Percentiles rank a stretch among this genome's conserved stretches.
These are phyloP conservation scores for Xylaria sp. DNA, from an alignment of 2,329 filamentous ascomycete genomes.

Conservation along the genomic window DNA sequence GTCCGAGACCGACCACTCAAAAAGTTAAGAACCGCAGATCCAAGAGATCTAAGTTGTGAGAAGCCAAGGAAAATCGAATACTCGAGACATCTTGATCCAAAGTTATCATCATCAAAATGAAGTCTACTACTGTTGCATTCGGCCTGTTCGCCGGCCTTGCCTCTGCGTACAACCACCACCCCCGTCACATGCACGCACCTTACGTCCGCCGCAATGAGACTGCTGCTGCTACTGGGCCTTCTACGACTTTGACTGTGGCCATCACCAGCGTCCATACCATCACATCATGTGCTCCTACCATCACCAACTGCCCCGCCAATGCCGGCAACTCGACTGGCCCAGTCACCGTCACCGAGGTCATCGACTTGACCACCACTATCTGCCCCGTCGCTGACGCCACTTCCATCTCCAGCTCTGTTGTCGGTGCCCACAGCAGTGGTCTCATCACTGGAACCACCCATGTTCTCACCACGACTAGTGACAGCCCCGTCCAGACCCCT, in stretches of 20 bases:
- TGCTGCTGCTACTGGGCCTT: slow-evolving; percentile 31
- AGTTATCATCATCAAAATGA: slow-evolving; percentile 46
- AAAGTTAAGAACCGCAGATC: slow-evolving; percentile 34
- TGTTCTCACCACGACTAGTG: slow-evolving; percentile 39
- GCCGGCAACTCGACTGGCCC: slow-evolving; percentile 46
- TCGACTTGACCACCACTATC: slow-evolving; percentile 53
- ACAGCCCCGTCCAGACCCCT: slow-evolving; percentile 37
- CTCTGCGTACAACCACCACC: slow-evolving; percentile 50
- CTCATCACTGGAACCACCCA: slow-evolving; percentile 48
- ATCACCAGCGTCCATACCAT: slow-evolving; percentile 49
- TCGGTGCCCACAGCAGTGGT: slow-evolving; percentile 49
- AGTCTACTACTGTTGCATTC: slow-evolving; percentile 50
- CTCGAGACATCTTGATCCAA: slow-evolving; percentile 1
- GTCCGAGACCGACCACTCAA: slow-evolving; percentile 44
- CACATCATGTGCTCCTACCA: slow-evolving; percentile 50
- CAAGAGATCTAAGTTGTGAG: slow-evolving; percentile 32
- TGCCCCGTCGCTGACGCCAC: slow-evolving; percentile 52
- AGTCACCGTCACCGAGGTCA: slow-evolving; percentile 51
- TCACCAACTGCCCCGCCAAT: slow-evolving; percentile 51
- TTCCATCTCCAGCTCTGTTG: slow-evolving; percentile 48
- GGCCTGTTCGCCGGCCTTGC: slow-evolving; percentile 50
- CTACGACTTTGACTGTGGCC: slow-evolving; percentile 50
- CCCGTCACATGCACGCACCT: slow-evolving; percentile 49
- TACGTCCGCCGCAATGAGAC: slow-evolving; percentile 48
- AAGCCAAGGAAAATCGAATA: slow-evolving; percentile 8